These are phyloP conservation scores for Neotropicomus parvogracilis DNA, from an alignment of 1,284 basidiomycete genomes.

Conservation along the genomic window DNA sequence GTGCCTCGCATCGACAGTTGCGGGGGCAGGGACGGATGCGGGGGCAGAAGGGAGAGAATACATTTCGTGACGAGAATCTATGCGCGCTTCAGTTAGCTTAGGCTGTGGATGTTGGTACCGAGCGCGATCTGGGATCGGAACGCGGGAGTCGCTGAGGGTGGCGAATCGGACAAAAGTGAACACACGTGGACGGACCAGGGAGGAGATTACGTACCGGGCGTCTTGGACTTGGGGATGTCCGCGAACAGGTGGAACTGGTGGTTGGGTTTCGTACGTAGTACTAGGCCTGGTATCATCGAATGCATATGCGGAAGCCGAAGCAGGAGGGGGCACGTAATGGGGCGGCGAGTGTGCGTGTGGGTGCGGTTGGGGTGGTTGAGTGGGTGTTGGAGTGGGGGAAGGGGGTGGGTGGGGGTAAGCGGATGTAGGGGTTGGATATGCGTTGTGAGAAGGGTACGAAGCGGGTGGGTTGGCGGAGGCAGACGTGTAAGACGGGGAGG, in stretches of 20 bases:
- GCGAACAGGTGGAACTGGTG: constrained; percentile 13
- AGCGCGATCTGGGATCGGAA: constrained; percentile 23
- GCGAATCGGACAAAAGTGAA: constrained; percentile 13
- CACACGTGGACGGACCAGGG: neutral
- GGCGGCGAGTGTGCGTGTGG: constrained; percentile 19
- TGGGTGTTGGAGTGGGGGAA: constrained; percentile 30
- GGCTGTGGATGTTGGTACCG: constrained; percentile 23
- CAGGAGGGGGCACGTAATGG: constrained; percentile 26
- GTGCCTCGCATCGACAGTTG: constrained; percentile 23
- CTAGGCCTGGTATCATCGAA: constrained; percentile 23
- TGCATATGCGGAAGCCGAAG: constrained; percentile 20
- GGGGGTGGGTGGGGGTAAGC: constrained; percentile 30
- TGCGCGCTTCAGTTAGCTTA: constrained; percentile 23
- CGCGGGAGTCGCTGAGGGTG: constrained; percentile 23
- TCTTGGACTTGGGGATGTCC: constrained; percentile 24
- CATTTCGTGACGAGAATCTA: constrained; percentile 30
- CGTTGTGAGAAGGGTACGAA: constrained; percentile 23
- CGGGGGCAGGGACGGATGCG: constrained; percentile 14
- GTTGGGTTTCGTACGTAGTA: constrained; percentile 21
- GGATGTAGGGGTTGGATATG: constrained; percentile 29
- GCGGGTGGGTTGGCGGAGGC: constrained; percentile 13
- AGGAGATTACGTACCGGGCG: constrained; percentile 23
- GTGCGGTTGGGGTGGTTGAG: constrained; percentile 20
- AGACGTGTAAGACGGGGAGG: constrained; percentile 21
- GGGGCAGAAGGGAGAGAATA: constrained; percentile 22